These are phyloP conservation scores for Colletotrichum tofieldiae DNA, from an alignment of 2,329 filamentous ascomycete species.

Conservation along the genomic window DNA sequence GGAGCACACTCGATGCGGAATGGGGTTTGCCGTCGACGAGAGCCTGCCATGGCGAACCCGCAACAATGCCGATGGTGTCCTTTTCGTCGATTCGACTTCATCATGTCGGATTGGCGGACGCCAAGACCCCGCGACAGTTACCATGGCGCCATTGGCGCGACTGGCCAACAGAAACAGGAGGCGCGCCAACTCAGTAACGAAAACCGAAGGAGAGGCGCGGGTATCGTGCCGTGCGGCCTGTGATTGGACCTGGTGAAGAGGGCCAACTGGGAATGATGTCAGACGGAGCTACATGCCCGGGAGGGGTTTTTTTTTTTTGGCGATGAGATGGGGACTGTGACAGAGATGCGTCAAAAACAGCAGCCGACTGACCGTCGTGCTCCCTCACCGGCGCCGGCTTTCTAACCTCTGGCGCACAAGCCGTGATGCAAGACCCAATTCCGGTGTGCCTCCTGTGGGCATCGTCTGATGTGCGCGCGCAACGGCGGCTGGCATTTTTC, in stretches of 20 bases:
- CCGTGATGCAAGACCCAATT: constrained; percentile 24
- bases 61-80: not conserved
- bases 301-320: too few species aligned
- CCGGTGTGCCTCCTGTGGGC: not conserved
- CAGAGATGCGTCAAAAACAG: not conserved
- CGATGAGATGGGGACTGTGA: constrained; percentile 11
- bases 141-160: not conserved
- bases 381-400: not conserved
- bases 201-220: not conserved
- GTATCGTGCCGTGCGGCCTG: not conserved
- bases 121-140: not conserved
- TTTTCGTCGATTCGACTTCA: not conserved
- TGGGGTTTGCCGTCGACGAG: not conserved
- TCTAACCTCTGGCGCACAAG: constrained; percentile 1
- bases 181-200: not conserved
- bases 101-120: not conserved
- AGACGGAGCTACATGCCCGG: constrained; percentile 16
- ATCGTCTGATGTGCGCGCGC: constrained; percentile 6
- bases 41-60: not conserved
- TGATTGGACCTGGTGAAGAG: not conserved
- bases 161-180: not conserved
- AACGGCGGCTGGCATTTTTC: not conserved
- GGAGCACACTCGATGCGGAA: not conserved
- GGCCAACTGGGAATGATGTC: constrained; percentile 17
- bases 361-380: not conserved